A percentile compares a stretch with the other conserved stretches of the same genome.
Evolutionary conservation across 805 yeast species (phyloP).

Genomic region (Tetrapisispora pingtungensis): DNA sequence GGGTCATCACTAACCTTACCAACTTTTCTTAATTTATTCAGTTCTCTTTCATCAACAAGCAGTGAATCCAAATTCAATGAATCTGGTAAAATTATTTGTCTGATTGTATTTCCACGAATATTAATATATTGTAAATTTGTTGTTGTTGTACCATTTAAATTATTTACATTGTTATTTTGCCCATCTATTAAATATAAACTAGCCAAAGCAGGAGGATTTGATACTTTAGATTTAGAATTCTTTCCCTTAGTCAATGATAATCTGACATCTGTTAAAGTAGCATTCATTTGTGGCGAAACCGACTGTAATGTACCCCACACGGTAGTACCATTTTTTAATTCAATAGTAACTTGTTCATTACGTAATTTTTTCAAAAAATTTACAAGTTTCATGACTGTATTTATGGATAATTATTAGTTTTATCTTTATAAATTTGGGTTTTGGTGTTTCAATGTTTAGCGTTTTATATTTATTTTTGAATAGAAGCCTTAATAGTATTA

Average conservation of each 20-base stretch:
- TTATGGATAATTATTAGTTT: too few relatives aligned
- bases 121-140: constrained; percentile 61
- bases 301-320: constrained; percentile 76
- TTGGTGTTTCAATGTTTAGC: too few relatives aligned
- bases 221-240: constrained; percentile 3
- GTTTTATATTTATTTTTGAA: too few relatives aligned
- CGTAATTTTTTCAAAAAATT: constrained; percentile 72
- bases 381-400: constrained; percentile 22
- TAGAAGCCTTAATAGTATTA: too few relatives aligned
- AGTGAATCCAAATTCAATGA: constrained; percentile 63
- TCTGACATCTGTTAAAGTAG: constrained; percentile 68
- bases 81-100: constrained; percentile 79
- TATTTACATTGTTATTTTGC: constrained; percentile 3
- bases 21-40: constrained; percentile 19
- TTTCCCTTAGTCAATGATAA: constrained; percentile 43
- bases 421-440: too few relatives aligned
- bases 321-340: constrained; percentile 81
- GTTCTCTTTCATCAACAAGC: constrained; percentile 36
- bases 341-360: constrained; percentile 82
- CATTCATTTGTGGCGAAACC: constrained; percentile 87
- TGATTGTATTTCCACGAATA: constrained; percentile 79
- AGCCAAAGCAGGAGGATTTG: constrained; percentile 17
- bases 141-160: constrained; percentile 44
- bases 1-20: constrained; percentile 21
- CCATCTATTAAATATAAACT: constrained; percentile 12